Conservation (phyloP, 495 filamentous ascomycete genomes). For the Aspergillus ellipticus region DNA sequence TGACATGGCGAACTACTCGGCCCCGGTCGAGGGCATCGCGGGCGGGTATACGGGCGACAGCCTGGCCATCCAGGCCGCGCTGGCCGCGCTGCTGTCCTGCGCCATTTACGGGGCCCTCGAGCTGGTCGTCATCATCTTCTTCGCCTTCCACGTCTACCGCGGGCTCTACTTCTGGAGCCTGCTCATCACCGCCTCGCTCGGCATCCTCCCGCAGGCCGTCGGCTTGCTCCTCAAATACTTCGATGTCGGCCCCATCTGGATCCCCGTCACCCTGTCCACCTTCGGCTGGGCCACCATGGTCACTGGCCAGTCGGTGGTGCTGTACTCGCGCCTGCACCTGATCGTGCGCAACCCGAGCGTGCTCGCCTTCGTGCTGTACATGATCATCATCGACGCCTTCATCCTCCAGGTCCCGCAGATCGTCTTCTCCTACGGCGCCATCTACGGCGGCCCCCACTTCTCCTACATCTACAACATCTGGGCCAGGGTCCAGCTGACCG, state of each 20-base stretch:
- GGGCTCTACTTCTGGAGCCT: conserved; percentile 51
- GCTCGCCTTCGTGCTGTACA: conserved; percentile 21
- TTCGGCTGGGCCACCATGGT: conserved; percentile 55
- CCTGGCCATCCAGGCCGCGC: conserved; percentile 23
- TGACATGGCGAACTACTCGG: conserved; percentile 15
- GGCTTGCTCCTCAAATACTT: conserved; percentile 54
- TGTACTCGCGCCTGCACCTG: conserved; percentile 35
- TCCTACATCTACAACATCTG: conserved; percentile 36
- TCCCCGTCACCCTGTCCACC: conserved; percentile 29
- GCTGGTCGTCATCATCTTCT: conserved; percentile 38
- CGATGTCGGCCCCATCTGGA: conserved; percentile 23
- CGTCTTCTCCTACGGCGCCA: conserved; percentile 21
- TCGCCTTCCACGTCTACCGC: conserved; percentile 39
- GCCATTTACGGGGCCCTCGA: conserved; percentile 44
- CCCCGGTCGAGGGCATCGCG: conserved; percentile 20
- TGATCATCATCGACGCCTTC: conserved; percentile 27
- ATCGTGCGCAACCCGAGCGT: conserved; percentile 20
- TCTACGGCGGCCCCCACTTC: conserved; percentile 14
- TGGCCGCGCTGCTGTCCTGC: conserved; percentile 37
- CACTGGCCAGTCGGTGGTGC: conserved; percentile 47
- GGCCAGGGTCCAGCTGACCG: conserved; percentile 44
- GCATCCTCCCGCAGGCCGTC: conserved; percentile 46
- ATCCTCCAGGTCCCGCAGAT: conserved; percentile 26
- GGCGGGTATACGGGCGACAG: conserved; percentile 24
- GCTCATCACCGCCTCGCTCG: conserved; percentile 36